Evolutionary conservation across 2,329 filamentous ascomycete species (phyloP), one percentile per base, ranked within the genome.

Genomic region (Colletotrichum liaoningense): DNA sequence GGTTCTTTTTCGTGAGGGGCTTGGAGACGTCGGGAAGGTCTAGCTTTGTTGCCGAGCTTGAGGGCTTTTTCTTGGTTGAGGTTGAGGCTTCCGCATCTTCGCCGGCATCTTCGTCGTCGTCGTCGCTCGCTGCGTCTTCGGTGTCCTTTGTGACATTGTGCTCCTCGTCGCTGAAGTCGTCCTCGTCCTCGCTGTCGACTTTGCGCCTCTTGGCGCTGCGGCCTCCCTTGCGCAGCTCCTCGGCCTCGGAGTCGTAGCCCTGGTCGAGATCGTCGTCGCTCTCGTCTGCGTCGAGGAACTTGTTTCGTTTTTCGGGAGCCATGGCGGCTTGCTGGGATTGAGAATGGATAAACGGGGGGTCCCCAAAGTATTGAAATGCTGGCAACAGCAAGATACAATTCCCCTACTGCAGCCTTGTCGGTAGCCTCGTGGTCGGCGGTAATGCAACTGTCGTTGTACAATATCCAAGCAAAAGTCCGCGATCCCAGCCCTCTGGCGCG

Each of bases 281-380:
- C 22, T 90, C 87, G 22, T 84, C 84, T 11, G 84, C 86, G 75
- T 92, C 90, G 35, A 95, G 88, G 78, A 93, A 95, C 65, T 93
- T 89, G 81, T 95, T 95, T 77, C 89, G 89, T 79, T 93, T 94
- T 79, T 92, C 89, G 54, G 90, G 86, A 1, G 91, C 83, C 93
- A 95, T 95, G 46, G 4, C 76, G 11, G 30, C 14, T 19, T 24
- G 19, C 38, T 55, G 19, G 35, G 4, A 14, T 9, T 6, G 22
- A 3, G 33, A 7, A 49, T 70, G n/a, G n/a, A 33, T n/a, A 35
- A 16, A 6, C 19, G 24, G 6, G 2, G 2, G 11, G 38, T 7
- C 2, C n/a, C 4, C 22, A 22, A 22, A 12, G 52, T 14, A 7
- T 12, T n/a, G 7, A 3, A 5, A 24, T 49, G 16, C 33, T 22